Conservation (phyloP, 495 filamentous ascomycete species). For the Lophium mytilinum region DNA sequence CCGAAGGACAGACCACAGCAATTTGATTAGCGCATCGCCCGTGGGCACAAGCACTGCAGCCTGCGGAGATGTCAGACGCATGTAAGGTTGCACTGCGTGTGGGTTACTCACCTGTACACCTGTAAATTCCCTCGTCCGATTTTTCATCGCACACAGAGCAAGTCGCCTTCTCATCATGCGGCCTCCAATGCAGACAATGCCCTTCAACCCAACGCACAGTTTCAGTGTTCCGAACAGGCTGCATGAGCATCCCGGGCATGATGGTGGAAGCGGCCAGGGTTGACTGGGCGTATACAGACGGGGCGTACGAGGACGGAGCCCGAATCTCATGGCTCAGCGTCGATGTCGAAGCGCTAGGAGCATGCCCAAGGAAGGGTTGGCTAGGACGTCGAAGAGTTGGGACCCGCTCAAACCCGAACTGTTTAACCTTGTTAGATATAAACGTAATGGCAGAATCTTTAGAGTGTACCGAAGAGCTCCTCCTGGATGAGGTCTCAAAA, state of each 20-base stretch:
- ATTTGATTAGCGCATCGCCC: conserved; percentile 72
- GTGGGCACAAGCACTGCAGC: conserved; percentile 71
- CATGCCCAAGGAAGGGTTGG: conserved; percentile 74
- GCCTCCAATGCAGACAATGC: conserved; percentile 73
- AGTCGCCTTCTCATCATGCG: conserved; percentile 55
- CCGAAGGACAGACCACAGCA: conserved; percentile 77
- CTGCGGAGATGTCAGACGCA: conserved; percentile 24
- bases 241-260: conserved; percentile 81
- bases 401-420: conserved; percentile 68
- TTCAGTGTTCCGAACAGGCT: conserved; percentile 79
- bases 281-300: conserved; percentile 91
- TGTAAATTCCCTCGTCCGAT: conserved; percentile 83
- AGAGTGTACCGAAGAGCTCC: conserved; percentile 63
- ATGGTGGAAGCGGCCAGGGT: conserved; percentile 97
- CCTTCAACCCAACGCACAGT: conserved; percentile 89
- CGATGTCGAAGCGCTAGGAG: conserved; percentile 74
- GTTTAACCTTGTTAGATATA: conserved; percentile 20
- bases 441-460: neutral
- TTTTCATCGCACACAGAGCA: conserved; percentile 88
- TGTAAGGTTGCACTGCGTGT: neutral
- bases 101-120: conserved; percentile 46
- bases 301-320: conserved; percentile 76
- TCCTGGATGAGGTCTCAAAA: conserved; percentile 73
- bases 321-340: conserved; percentile 68
- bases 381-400: conserved; percentile 68